Conservation (phyloP, 1,284 basidiomycete species). For the Sphagnurus paluster region DNA sequence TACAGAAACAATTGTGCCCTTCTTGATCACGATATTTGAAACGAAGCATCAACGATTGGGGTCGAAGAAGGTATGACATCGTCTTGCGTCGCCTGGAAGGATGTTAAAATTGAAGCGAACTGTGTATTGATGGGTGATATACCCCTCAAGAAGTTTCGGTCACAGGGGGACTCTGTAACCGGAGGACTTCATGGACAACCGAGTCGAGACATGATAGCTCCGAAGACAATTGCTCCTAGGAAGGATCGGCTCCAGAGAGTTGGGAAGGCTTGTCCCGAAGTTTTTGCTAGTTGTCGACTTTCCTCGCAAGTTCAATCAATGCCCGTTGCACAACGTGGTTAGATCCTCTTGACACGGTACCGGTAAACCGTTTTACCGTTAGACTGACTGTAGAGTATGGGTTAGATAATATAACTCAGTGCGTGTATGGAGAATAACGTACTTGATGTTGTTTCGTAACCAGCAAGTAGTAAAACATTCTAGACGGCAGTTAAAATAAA, state of each 20-base stretch:
- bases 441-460: slow-evolving; percentile 21
- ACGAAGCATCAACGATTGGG: slow-evolving; percentile 39
- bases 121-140: slow-evolving; percentile 24
- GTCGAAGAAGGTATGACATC: slow-evolving; percentile 52
- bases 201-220: slow-evolving; percentile 57
- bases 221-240: slow-evolving; percentile 47
- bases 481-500: slow-evolving; percentile 16
- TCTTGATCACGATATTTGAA: slow-evolving; percentile 41
- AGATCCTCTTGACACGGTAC: slow-evolving; percentile 30
- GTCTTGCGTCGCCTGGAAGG: slow-evolving; percentile 42
- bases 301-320: slow-evolving; percentile 48
- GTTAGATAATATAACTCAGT: background rate
- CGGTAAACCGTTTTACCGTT: slow-evolving; percentile 5
- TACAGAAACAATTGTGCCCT: slow-evolving; percentile 42
- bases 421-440: slow-evolving; percentile 16
- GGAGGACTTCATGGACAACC: slow-evolving; percentile 50
- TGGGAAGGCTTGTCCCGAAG: slow-evolving; percentile 51
- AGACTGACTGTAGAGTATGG: slow-evolving; percentile 11
- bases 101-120: slow-evolving; percentile 1
- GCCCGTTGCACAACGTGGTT: slow-evolving; percentile 35
- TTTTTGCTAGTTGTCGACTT: slow-evolving; percentile 47
- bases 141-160: slow-evolving; percentile 40
- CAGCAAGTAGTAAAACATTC: slow-evolving; percentile 33
- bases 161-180: slow-evolving; percentile 43
- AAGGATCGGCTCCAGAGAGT: slow-evolving; percentile 35